phyloP scores from a whole-genome alignment of 2,329 filamentous ascomycete genomes.

The Botryotinia convoluta region DNA sequence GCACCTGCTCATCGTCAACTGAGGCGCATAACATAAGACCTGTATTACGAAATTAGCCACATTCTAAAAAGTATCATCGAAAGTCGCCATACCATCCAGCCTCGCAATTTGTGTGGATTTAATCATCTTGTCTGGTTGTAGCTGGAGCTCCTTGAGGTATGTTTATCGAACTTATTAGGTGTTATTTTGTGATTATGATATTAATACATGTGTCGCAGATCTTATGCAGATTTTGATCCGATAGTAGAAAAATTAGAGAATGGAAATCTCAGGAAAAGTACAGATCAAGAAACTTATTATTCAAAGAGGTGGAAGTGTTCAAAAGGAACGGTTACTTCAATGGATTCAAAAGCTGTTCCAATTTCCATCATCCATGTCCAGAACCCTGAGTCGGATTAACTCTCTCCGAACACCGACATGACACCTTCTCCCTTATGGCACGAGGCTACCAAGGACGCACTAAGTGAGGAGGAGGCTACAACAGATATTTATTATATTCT shows the following conservation, averaged over 20 bases:
- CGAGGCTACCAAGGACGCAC: constrained; percentile 6
- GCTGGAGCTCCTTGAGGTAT: constrained; percentile 7
- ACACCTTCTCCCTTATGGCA: not conserved
- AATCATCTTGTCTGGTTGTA: constrained; percentile 52
- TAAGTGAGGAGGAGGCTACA: not conserved
- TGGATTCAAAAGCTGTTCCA: constrained; percentile 12
- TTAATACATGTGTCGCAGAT: not conserved
- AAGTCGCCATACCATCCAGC: constrained; percentile 70
- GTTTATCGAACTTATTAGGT: not conserved
- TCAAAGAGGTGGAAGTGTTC: not conserved
- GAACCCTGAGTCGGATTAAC: constrained; percentile 6
- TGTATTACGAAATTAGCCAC: constrained; percentile 40
- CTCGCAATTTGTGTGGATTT: constrained; percentile 91
- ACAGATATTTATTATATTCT: not conserved
- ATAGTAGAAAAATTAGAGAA: not conserved
- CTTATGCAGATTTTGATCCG: not conserved
- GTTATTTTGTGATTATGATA: not conserved
- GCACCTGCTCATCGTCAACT: constrained; percentile 81
- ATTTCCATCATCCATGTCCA: not conserved
- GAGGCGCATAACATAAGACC: constrained; percentile 94
- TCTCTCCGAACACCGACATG: not conserved
- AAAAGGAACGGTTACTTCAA: not conserved
- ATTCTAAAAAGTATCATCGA: not conserved
- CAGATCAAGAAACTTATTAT: not conserved
- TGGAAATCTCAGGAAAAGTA: not conserved